Evolutionary conservation across 176 grass and related monocot species (phyloP), one percentile per base, ranked within the genome.

Genomic region (Ananas comosus): DNA sequence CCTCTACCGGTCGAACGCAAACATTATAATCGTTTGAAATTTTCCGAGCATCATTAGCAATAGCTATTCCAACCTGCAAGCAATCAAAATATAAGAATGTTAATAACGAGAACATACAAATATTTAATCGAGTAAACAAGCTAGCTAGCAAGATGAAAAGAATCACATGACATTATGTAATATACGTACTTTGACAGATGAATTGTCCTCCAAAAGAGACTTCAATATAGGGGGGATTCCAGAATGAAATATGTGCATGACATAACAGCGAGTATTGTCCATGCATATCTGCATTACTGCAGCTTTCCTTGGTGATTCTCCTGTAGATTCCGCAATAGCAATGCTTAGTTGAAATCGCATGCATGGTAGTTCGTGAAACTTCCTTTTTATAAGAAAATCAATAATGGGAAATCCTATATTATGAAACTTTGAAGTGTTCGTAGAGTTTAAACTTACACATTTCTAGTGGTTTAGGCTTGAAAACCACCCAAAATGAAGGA

Each of bases 271-370:
- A 80, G 79, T 69, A 75, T 66, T 78, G 47, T 93, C 94, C 74
- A 93, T 67, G 66, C 89, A 99, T 66, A 99, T 76, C 61, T 99
- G 94, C 94, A 99, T 93, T 63, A 93, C 82, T 63, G 89, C 86
- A 14, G 86, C 89, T 85, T 99, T 99, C 80, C 86, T 82, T 51
- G 56, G 76, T 13, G 72, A 71, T 63, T 82, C 86, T 68, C 94
- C 89, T 99, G 80, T 50, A 85, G 68, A 80, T 5, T 76, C 21
- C 52, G 80, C 6, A 63, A 1, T 27, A 65, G 18, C 2, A 10
- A 61, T 9, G 16, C 54, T 59, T 59, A 17, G 14, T 59, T 59
- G 19, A 59, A 59, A 2, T 17, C 9, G 9, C 21, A 16, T 61
- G 21, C 4, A 7, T 7, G 5, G 33, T 42, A 42, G 33, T 42